Base-by-base conservation (phyloP, 2,329 filamentous ascomycete genomes). In the Scytalidium sp. region DNA sequence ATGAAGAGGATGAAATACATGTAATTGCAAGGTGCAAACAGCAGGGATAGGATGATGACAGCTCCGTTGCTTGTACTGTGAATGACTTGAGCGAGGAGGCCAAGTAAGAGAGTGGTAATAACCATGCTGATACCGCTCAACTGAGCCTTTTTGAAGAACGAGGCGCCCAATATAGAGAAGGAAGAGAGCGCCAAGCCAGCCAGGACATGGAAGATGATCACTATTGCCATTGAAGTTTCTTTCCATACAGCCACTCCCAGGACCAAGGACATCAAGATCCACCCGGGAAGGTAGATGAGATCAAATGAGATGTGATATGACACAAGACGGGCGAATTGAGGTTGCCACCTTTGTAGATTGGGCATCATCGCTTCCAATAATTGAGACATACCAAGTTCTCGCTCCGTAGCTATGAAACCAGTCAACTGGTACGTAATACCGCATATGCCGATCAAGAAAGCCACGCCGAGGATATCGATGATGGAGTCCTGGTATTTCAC, bases 331-430 rank as follows among this genome's bases (percentile, higher is more conserved):
- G 87, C 85, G 19, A 83, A 81, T 68, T 93, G 89, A 9, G 87
- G 84, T 61, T 90, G 78, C 89, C 90, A 95, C 41, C 81, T 74
- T 44, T 78, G 78, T 48, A 78, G 77, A 49, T 88, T 88, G 1
- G 89, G 87, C 76, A 94, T 92, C 90, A 96, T 96, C 48, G 90
- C 87, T 68, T 97, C 92, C 41, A 97, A 83, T 22, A 97, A 75
- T 55, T 91, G 88, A 3, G 89, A 89, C 80, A 96, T 94, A 50
- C 91, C 92, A 15, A 84, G 75, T 71, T 97, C 92, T 49, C 92
- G 78, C 69, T 97, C 92, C 2, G 85, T 83, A 7, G 92, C 91
- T 65, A 96, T 85, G 60, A 92, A 84, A 8, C 92, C 92, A 0
- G 90, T 89, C 50, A 96, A 75, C 61, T 97, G 91, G 65, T 96